Evolutionary conservation across 2,329 filamentous ascomycete species (phyloP).

Genomic region (Paecilomyces niveus): DNA sequence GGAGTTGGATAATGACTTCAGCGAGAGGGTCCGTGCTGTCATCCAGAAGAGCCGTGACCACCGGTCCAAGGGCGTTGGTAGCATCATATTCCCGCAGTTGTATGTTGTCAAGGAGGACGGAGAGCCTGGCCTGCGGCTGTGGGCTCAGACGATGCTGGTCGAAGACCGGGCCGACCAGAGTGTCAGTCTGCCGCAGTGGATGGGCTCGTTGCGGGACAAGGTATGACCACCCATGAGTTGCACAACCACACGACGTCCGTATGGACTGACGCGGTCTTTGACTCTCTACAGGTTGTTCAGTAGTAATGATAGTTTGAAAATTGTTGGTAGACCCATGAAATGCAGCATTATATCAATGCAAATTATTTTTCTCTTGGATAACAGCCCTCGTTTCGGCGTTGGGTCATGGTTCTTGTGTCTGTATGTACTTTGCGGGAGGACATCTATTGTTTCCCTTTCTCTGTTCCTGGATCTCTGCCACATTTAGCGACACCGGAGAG

Average conservation of each 20-base stretch:
- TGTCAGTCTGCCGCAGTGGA: conserved; percentile 87
- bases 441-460: not conserved
- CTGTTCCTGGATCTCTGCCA: not conserved
- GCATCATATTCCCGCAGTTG: conserved; percentile 84
- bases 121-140: conserved; percentile 88
- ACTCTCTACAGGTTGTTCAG: conserved; percentile 23
- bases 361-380: not conserved
- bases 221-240: conserved; percentile 29
- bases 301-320: conserved; percentile 15
- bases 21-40: conserved; percentile 83
- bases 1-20: conserved; percentile 91
- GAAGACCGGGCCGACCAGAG: conserved; percentile 94
- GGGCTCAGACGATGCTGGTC: conserved; percentile 92
- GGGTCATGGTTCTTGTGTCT: not conserved
- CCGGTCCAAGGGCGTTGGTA: conserved; percentile 77
- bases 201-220: conserved; percentile 90
- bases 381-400: not conserved
- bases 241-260: conserved; percentile 4
- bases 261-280: conserved; percentile 1
- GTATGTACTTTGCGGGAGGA: not conserved
- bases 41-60: conserved; percentile 89
- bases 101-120: conserved; percentile 94
- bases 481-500: not conserved
- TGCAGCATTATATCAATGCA: not conserved
- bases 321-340: conserved; percentile 10